phyloP scores from a whole-genome alignment of 257 asterid genomes.

The Solanum ossicruentum region DNA sequence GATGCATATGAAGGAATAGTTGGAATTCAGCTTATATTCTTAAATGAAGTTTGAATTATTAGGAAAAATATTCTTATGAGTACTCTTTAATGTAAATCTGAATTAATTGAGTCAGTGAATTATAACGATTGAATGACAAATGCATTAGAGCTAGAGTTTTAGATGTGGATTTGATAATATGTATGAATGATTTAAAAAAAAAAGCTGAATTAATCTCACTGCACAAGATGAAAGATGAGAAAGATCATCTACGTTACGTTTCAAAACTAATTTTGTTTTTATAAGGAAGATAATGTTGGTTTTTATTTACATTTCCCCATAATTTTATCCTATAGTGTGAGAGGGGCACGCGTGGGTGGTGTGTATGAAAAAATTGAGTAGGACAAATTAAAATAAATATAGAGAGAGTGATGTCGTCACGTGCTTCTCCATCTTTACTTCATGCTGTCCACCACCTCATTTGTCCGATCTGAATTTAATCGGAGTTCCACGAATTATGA shows the following conservation, averaged over 20 bases:
- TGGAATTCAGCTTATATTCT: neutral
- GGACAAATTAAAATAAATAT: neutral
- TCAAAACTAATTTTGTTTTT: neutral
- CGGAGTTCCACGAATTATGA: accelerated
- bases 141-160: no score
- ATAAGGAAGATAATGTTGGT: neutral
- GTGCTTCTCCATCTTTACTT: conserved; percentile 11
- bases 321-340: neutral
- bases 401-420: conserved; percentile 9
- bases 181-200: no score
- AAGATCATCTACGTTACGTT: neutral
- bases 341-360: neutral
- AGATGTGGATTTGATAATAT: no score
- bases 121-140: no score
- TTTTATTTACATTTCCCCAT: neutral
- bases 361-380: neutral
- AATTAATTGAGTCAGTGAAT: neutral
- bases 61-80: no score
- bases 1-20: neutral
- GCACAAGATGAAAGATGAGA: neutral
- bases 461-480: neutral
- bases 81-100: neutral
- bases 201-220: no score
- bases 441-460: conserved; percentile 13
- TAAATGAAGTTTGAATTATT: neutral